These are phyloP conservation scores for Trichoderma citrinoviride DNA, from an alignment of 2,329 filamentous ascomycete species.

Conservation along the genomic window DNA sequence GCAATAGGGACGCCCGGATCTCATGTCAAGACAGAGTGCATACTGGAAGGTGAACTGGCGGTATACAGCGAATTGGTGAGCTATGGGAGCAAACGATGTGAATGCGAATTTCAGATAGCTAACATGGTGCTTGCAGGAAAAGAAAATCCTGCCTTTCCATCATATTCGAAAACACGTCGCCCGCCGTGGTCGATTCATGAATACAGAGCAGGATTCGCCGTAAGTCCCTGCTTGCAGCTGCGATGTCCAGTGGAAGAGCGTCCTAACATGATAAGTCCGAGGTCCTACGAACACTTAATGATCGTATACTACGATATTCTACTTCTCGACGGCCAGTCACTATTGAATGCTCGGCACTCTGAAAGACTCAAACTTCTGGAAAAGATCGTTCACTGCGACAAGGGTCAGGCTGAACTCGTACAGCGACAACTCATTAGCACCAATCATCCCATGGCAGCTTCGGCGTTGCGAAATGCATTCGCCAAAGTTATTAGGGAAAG, in stretches of 20 bases:
- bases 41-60: constrained; percentile 79
- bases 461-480: constrained; percentile 61
- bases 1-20: constrained; percentile 58
- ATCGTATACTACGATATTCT: constrained; percentile 60
- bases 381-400: constrained; percentile 48
- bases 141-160: constrained; percentile 70
- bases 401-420: constrained; percentile 65
- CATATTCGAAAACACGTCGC: constrained; percentile 78
- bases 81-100: background rate
- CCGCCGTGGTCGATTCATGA: constrained; percentile 67
- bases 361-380: constrained; percentile 60
- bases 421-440: constrained; percentile 69
- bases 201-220: constrained; percentile 67
- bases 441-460: constrained; percentile 47
- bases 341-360: constrained; percentile 52
- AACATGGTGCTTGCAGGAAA: constrained; percentile 38
- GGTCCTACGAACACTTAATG: constrained; percentile 56
- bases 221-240: constrained; percentile 39
- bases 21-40: constrained; percentile 62
- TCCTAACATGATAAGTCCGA: constrained; percentile 38
- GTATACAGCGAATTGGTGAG: constrained; percentile 66
- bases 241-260: background rate
- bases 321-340: constrained; percentile 52
- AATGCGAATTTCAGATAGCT: background rate
- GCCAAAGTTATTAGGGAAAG: constrained; percentile 61